A percentile compares a stretch with the other conserved stretches of the same genome.
Evolutionary conservation across 495 filamentous ascomycete genomes (phyloP).

Genomic region (Penicillium steckii): DNA sequence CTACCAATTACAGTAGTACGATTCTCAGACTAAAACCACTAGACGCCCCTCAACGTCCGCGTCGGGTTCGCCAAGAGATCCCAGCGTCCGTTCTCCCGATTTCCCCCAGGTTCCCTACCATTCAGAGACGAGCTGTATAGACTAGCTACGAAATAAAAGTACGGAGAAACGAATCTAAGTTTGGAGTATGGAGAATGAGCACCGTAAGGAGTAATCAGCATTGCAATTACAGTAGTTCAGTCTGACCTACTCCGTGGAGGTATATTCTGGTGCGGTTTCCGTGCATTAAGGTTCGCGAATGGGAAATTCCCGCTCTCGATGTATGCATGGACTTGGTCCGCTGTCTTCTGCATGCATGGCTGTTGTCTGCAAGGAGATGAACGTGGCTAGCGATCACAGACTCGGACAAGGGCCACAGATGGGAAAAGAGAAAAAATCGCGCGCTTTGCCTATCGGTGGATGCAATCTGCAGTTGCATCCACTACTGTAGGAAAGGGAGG

Average conservation of each 20-base stretch:
- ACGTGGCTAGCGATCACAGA: slow-evolving; percentile 17
- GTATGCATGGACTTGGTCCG: neutral
- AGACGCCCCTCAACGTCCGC: neutral
- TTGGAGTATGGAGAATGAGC: slow-evolving; percentile 17
- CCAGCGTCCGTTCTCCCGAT: slow-evolving; percentile 21
- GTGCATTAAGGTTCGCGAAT: slow-evolving; percentile 15
- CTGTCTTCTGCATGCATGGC: neutral
- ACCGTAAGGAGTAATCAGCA: no score
- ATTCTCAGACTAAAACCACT: slow-evolving; percentile 2
- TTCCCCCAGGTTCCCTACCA: slow-evolving; percentile 26
- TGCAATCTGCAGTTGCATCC: no score
- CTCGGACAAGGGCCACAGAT: neutral
- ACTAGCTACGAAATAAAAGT: neutral
- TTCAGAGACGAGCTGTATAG: no score
- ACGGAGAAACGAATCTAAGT: neutral
- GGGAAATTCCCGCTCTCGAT: slow-evolving; percentile 5
- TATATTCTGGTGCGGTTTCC: slow-evolving; percentile 17
- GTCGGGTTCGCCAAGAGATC: slow-evolving; percentile 26
- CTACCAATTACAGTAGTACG: slow-evolving; percentile 4
- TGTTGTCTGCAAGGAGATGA: slow-evolving; percentile 21
- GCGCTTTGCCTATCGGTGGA: neutral
- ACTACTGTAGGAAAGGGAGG: neutral
- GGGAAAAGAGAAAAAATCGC: neutral
- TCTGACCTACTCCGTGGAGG: no score
- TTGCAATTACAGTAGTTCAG: no score